phyloP scores from a whole-genome alignment of 2,329 filamentous ascomycete species.

The Ophiosphaerella korrae region DNA sequence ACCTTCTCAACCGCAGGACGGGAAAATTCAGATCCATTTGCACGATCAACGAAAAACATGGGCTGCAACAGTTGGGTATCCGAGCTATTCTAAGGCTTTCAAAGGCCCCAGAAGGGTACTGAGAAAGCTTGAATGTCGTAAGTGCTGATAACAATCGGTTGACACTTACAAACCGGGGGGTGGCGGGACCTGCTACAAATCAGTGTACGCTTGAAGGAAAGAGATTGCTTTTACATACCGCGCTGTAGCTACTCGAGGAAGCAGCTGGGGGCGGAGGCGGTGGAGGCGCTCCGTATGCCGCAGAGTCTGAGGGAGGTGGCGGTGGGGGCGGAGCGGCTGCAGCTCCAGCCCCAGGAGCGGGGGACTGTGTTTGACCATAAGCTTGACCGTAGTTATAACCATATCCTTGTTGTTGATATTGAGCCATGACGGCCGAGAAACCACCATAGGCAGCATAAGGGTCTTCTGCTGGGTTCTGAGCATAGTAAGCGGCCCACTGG shows the following conservation, averaged over 20 bases:
- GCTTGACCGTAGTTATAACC: conserved; percentile 34
- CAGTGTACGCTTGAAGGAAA: neutral
- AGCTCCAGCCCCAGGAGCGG: conserved; percentile 33
- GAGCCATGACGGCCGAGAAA: conserved; percentile 50
- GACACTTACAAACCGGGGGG: conserved; percentile 40
- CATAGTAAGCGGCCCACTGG: conserved; percentile 69
- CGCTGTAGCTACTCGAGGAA: conserved; percentile 40
- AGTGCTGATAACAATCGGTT: conserved; percentile 19
- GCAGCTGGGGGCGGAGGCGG: conserved; percentile 43
- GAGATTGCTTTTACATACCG: conserved; percentile 27
- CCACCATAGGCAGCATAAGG: conserved; percentile 92
- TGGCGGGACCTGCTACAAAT: conserved; percentile 31
- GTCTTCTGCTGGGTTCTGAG: conserved; percentile 75
- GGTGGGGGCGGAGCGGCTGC: conserved; percentile 25
- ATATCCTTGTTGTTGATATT: conserved; percentile 35
- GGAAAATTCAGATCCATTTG: neutral
- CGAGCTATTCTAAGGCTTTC: no score
- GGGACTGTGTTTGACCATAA: conserved; percentile 32
- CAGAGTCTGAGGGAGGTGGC: conserved; percentile 30
- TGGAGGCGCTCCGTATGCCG: conserved; percentile 30
- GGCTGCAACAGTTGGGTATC: no score
- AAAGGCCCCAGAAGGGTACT: no score
- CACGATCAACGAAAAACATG: no score
- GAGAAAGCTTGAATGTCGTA: conserved; percentile 15
- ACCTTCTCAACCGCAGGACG: neutral